Conservation (phyloP, 179 eudicot genomes). For the Silene coronaria region DNA sequence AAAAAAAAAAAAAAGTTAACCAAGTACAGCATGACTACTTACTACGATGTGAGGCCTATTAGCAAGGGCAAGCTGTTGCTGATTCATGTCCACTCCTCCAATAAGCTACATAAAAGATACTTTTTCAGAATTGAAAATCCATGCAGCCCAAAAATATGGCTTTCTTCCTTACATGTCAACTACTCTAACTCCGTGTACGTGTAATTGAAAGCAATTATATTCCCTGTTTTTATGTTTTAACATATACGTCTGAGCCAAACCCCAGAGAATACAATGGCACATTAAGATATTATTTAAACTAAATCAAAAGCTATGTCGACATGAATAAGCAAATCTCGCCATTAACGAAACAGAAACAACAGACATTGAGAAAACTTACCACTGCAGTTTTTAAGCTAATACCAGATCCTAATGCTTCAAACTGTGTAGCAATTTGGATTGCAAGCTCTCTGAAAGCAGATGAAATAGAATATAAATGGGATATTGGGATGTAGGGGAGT, state of each 20-base stretch:
- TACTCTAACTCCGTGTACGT: not conserved
- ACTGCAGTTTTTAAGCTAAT: conserved; percentile 78
- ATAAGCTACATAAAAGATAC: conserved; percentile 51
- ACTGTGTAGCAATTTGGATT: conserved; percentile 89
- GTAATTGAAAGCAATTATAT: not conserved
- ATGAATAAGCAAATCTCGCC: not conserved
- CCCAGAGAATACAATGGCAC: not conserved
- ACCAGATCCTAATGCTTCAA: conserved; percentile 84
- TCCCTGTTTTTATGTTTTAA: not conserved
- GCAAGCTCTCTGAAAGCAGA: conserved; percentile 67
- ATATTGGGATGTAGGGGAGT: not conserved
- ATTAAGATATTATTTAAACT: not conserved
- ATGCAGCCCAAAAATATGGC: not conserved
- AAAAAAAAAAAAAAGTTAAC: not conserved
- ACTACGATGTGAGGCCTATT: conserved; percentile 83
- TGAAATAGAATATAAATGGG: not conserved
- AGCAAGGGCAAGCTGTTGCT: conserved; percentile 60
- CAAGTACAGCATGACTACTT: conserved; percentile 23
- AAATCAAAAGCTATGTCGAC: no score
- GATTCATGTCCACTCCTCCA: conserved; percentile 72
- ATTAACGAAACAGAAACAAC: not conserved
- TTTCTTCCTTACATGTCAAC: not conserved
- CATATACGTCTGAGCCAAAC: not conserved
- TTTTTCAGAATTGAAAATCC: not conserved
- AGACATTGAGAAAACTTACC: conserved; percentile 36